phyloP scores from a whole-genome alignment of 441 rosid species.

The Macaranga tanarius region DNA sequence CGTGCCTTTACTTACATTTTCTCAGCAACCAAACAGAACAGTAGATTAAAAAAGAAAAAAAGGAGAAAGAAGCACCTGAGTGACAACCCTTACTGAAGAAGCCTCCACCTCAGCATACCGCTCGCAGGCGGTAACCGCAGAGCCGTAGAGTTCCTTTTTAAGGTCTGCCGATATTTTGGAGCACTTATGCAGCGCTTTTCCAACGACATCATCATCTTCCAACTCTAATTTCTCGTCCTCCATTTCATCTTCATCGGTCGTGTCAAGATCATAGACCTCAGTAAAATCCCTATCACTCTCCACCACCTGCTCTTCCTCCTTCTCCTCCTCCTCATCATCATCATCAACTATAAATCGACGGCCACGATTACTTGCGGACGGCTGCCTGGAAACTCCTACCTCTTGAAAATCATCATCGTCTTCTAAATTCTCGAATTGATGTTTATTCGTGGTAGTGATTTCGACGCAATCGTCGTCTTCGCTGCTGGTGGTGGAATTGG shows the following conservation, averaged over 20 bases:
- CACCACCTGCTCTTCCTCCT: slow-evolving; percentile 35
- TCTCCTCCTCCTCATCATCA: slow-evolving; percentile 40
- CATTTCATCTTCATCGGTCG: slow-evolving; percentile 41
- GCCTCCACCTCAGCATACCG: slow-evolving; percentile 83
- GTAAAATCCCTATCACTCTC: slow-evolving; percentile 42
- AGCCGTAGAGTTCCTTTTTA: slow-evolving; percentile 73
- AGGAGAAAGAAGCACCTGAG: slow-evolving; percentile 43
- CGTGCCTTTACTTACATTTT: no score
- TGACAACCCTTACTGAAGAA: slow-evolving; percentile 80
- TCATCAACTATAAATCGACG: slow-evolving; percentile 74
- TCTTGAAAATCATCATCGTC: slow-evolving; percentile 33
- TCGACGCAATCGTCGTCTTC: slow-evolving; percentile 49
- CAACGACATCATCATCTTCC: slow-evolving; percentile 66
- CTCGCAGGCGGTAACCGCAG: slow-evolving; percentile 58
- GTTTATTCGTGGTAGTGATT: slow-evolving; percentile 21
- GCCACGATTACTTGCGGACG: slow-evolving; percentile 37
- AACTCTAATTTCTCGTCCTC: slow-evolving; percentile 24
- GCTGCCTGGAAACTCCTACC: slow-evolving; percentile 29
- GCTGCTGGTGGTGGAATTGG: slow-evolving; percentile 15
- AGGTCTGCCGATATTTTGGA: slow-evolving; percentile 76
- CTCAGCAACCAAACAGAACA: no score
- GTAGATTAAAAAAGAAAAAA: neutral
- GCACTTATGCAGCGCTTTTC: slow-evolving; percentile 83
- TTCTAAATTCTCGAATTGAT: slow-evolving; percentile 42
- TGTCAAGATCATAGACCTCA: slow-evolving; percentile 52